These are phyloP conservation scores for Trametes sanguinea DNA, from an alignment of 768 basidiomycete genomes.

Conservation along the genomic window DNA sequence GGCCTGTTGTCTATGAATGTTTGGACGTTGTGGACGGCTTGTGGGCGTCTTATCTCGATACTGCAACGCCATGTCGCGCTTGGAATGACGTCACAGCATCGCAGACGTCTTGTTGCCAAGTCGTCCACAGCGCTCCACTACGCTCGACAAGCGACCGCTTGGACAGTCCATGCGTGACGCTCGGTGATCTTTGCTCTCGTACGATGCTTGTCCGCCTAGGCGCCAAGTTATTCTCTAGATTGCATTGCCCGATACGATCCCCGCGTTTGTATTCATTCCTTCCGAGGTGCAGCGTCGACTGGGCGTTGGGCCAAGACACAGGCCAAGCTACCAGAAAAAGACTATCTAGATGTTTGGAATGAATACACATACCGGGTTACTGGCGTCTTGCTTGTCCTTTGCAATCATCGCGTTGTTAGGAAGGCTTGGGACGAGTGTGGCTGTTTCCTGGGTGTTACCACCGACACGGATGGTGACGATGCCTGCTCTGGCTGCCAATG, in stretches of 20 bases:
- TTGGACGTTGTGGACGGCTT: constrained; percentile 40
- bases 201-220: constrained; percentile 32
- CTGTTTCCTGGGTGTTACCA: constrained; percentile 55
- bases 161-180: constrained; percentile 15
- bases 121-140: constrained; percentile 27
- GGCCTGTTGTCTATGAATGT: constrained; percentile 18
- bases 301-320: not conserved
- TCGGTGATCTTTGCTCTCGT: constrained; percentile 23
- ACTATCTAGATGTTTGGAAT: not conserved
- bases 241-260: not conserved
- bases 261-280: not conserved
- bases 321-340: not conserved
- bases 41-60: constrained; percentile 42
- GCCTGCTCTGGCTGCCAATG: constrained; percentile 47
- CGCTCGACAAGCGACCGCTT: constrained; percentile 24
- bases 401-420: constrained; percentile 50
- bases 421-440: constrained; percentile 49
- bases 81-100: constrained; percentile 32
- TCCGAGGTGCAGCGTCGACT: not conserved
- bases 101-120: constrained; percentile 35
- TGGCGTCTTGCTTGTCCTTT: constrained; percentile 45
- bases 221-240: not conserved
- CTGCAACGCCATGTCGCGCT: constrained; percentile 47
- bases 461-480: constrained; percentile 43
- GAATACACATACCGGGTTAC: constrained; percentile 34